phyloP scores from a whole-genome alignment of 2,329 filamentous ascomycete species.

The Metarhizium guizhouense region DNA sequence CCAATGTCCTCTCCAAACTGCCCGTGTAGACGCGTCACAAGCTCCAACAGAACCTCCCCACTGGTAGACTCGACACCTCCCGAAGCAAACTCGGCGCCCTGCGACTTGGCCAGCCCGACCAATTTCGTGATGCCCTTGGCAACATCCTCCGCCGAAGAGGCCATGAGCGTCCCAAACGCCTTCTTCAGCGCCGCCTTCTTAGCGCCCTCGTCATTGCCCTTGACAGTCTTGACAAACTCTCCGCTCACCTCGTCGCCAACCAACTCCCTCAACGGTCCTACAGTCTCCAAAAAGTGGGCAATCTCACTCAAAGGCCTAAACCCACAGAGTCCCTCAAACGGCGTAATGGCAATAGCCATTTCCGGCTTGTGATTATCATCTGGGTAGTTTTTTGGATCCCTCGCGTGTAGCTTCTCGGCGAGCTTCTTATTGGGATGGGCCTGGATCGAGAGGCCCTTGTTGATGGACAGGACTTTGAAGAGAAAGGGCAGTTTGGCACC shows the following conservation, averaged over 20 bases:
- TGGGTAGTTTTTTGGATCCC: slow-evolving; percentile 88
- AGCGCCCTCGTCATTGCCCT: slow-evolving; percentile 36
- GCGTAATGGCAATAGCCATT: slow-evolving; percentile 96
- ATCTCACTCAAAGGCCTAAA: slow-evolving; percentile 87
- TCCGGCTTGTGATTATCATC: slow-evolving; percentile 99
- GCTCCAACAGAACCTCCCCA: slow-evolving; percentile 63
- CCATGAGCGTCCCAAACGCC: slow-evolving; percentile 75
- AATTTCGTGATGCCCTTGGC: slow-evolving; percentile 54
- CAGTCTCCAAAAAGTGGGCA: slow-evolving; percentile 62
- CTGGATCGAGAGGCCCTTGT: slow-evolving; percentile 93
- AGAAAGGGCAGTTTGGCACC: slow-evolving; percentile 83
- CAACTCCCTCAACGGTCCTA: slow-evolving; percentile 51
- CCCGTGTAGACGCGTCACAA: slow-evolving; percentile 67
- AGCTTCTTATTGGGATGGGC: slow-evolving; percentile 91
- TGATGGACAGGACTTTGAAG: slow-evolving; percentile 95
- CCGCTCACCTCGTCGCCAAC: slow-evolving; percentile 57
- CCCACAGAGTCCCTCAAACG: slow-evolving; percentile 91
- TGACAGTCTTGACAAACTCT: slow-evolving; percentile 42
- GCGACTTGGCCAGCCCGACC: slow-evolving; percentile 58
- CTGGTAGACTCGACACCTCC: slow-evolving; percentile 59
- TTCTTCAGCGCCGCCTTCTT: slow-evolving; percentile 75
- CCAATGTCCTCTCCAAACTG: slow-evolving; percentile 89
- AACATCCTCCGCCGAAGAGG: slow-evolving; percentile 53
- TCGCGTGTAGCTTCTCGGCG: slow-evolving; percentile 77
- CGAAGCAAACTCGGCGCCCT: slow-evolving; percentile 65